Evolutionary conservation across 2,329 filamentous ascomycete species (phyloP), one percentile per base, ranked within the genome.

Genomic region (Akanthomyces lecanii): DNA sequence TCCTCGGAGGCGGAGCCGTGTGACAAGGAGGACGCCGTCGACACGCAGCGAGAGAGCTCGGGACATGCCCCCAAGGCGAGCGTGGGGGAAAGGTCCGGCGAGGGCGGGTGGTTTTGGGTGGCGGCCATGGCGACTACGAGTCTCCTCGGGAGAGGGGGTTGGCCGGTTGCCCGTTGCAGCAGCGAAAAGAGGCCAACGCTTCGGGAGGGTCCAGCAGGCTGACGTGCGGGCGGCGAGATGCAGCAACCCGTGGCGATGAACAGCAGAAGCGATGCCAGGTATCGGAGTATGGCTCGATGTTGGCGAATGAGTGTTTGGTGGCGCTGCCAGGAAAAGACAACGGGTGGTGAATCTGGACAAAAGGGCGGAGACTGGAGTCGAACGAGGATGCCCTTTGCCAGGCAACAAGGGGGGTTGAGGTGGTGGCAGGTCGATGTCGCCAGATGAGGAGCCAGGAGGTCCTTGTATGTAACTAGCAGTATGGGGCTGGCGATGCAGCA

Each of bases 41-140:
- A 92, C 40, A 89, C 76, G 67, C 84, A 87, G 66, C 88, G 87
- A 60, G 86, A 82, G 61, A 89, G 79, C 63, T 81, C 78, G 14
- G 84, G 80, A 51, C 82, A 81, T 48, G 84, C 79, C 47, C 85
- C 82, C 63, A 90, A 78, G 62, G 88, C 85, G 45, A 83, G 80
- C n/a, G 82, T 83, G 7, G 89, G 88, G 21, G 82, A 79, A 21
- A 80, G 76, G 69, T 86, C 85, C 44, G 86, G 86, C 57, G 87
- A 85, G n/a, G 89, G 88, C 42, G 88, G 90, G 64, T 79, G 45
- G 28, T 64, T 61, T 3, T 64, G 51, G 25, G 63, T 59, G 53
- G 63, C 66, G 62, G 75, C 74, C 77, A 79, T 79, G 65, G 47
- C 23, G 23, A 44, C 28, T n/a, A 10, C 18, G 2, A 47, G n/a